Evolutionary conservation across 345 rosid species (phyloP), one percentile per base, ranked within the genome.

Genomic region (Linum lewisii): DNA sequence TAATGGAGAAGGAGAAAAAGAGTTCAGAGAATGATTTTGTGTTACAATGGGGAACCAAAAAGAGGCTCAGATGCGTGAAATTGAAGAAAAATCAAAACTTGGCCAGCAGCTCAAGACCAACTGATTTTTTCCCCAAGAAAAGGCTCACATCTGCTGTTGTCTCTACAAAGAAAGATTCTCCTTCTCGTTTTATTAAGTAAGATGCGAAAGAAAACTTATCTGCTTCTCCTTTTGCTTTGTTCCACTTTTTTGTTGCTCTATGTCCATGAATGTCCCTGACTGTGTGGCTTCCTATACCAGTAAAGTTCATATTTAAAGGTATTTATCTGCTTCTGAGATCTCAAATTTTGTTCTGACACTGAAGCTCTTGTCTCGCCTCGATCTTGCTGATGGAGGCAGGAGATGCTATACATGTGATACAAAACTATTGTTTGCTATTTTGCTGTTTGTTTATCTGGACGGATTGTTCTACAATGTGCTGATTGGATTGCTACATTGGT

Each of bases 1-100:
- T 21, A 58, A 88, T 85, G 96, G 91, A 84, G 58, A 78, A 74
- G 71, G 92, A 88, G 61, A 80, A 67, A 58, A 90, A 74, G 72
- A 78, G 76, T 64, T 60, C 75, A 64, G 90, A 83, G 69, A 81
- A 82, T 37, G 95, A 91, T 76, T 91, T 91, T 74, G 77, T 82
- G 69, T 69, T 91, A 66, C 90, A 91, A 73, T 88, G 98, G 98
- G 98, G 98, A 49, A 86, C 77, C 56, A 82, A 83, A 64, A 91
- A 91, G 78, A 81, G 85, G 76, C 90, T 75, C 69, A 78, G 98
- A 73, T 81, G 95, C 70, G 83, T 81, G 72, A 88, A 86, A 72
- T 69, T 85, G 26, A 90, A 85, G 72, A 85, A 81, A 62, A 84
- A 78, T 57, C 82, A 73, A 70, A 76, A 59, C 62, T 76, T 69